Percentiles rank a stretch among this genome's conserved stretches.
phyloP scores from a whole-genome alignment of 169 alveolate genomes.

The Plasmodium falciparum region DNA sequence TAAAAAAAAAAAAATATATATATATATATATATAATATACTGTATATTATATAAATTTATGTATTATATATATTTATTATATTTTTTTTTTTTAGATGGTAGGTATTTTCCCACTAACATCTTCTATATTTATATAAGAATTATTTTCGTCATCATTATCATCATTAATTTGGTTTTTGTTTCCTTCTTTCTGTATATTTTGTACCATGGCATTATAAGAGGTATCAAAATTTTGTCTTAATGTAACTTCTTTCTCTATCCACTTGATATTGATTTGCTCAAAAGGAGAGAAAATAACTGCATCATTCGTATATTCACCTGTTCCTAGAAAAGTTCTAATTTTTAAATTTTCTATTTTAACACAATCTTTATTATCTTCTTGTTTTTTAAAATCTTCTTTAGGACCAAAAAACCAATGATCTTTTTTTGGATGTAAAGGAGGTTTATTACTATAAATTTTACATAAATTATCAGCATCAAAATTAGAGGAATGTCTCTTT shows the following conservation, averaged over 20 bases:
- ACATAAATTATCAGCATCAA: conserved; percentile 91
- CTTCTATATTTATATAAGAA: conserved; percentile 22
- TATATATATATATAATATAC: no score
- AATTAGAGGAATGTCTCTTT: conserved; percentile 83
- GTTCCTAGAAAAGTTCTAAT: conserved; percentile 89
- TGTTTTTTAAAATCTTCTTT: conserved; percentile 72
- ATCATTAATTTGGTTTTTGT: conserved; percentile 21
- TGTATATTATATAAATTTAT: not conserved
- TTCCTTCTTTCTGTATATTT: not conserved
- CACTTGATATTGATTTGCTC: conserved; percentile 87
- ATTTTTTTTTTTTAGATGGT: not conserved
- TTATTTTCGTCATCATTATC: conserved; percentile 37
- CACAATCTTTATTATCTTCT: conserved; percentile 78
- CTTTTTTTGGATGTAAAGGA: conserved; percentile 91
- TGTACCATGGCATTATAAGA: not conserved
- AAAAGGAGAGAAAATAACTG: conserved; percentile 88
- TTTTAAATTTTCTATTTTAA: conserved; percentile 81
- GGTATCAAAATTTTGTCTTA: conserved; percentile 78
- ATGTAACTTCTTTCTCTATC: conserved; percentile 88
- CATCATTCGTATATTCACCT: conserved; percentile 90
- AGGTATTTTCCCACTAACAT: not conserved
- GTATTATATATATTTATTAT: not conserved
- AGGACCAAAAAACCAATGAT: conserved; percentile 90
- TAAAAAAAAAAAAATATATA: no score
- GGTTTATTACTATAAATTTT: conserved; percentile 89